Evolutionary conservation across 352 stramenopile species (phyloP).

Genomic region (Phytopythium delawarense): DNA sequence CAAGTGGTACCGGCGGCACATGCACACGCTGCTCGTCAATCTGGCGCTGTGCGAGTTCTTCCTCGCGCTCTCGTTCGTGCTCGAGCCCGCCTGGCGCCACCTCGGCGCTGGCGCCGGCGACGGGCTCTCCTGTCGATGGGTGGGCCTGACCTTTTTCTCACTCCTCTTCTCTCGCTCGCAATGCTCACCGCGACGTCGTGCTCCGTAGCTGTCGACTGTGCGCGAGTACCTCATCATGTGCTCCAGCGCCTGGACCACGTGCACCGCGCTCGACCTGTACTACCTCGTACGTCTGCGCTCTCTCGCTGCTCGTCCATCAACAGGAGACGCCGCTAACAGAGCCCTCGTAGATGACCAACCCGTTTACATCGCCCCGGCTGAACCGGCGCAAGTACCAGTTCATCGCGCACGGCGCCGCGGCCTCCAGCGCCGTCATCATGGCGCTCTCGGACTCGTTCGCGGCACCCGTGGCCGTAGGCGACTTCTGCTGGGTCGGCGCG

Average conservation of each 20-base stretch:
- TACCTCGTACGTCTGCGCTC: slow-evolving; percentile 35
- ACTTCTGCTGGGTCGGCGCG: slow-evolving; percentile 73
- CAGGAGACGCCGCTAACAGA: not conserved
- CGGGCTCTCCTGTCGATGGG: slow-evolving; percentile 44
- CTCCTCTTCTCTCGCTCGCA: not conserved
- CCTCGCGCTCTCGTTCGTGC: slow-evolving; percentile 59
- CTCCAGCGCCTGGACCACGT: slow-evolving; percentile 64
- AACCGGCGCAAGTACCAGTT: slow-evolving; percentile 68
- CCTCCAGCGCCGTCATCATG: slow-evolving; percentile 42
- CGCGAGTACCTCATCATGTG: slow-evolving; percentile 77
- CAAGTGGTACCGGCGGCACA: slow-evolving; percentile 63
- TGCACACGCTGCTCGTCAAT: slow-evolving; percentile 69
- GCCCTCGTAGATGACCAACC: slow-evolving; percentile 58
- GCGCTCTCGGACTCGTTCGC: slow-evolving; percentile 46
- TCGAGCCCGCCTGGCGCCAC: slow-evolving; percentile 58
- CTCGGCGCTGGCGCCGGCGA: slow-evolving; percentile 31
- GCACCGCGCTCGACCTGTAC: slow-evolving; percentile 68
- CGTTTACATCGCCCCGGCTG: slow-evolving; percentile 68
- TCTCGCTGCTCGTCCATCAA: not conserved
- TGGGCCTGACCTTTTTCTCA: slow-evolving; percentile 10
- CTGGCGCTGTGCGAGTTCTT: slow-evolving; percentile 57
- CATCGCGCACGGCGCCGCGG: slow-evolving; percentile 37
- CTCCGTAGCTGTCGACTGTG: slow-evolving; percentile 42
- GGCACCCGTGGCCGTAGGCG: slow-evolving; percentile 49
- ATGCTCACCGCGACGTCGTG: not conserved